phyloP scores from a whole-genome alignment of 176 grass and related monocot species.

The Cenchrus purpureus region DNA sequence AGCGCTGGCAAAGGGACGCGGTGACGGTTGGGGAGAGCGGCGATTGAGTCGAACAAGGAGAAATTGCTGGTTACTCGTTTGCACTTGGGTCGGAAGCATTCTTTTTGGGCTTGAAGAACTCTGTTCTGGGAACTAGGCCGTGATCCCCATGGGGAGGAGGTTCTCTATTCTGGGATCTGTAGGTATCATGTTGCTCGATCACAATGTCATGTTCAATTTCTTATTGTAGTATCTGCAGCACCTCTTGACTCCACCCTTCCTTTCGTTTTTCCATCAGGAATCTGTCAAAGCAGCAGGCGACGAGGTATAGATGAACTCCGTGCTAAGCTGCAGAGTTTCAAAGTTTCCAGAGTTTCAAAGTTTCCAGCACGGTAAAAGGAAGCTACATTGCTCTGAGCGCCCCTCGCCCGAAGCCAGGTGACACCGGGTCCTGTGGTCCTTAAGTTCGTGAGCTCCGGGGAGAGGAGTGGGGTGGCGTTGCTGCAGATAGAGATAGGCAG shows the following conservation, averaged over 20 bases:
- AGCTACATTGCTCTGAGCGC: slow-evolving; percentile 15
- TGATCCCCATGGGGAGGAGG: too few species aligned
- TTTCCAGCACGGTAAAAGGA: slow-evolving; percentile 43
- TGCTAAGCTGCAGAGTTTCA: slow-evolving; percentile 38
- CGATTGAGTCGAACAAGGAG: too few species aligned
- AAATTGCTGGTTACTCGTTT: too few species aligned
- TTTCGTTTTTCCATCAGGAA: not conserved
- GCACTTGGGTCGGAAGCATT: too few species aligned
- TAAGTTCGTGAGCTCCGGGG: too few species aligned
- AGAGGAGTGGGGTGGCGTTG: too few species aligned
- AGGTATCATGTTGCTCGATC: not conserved
- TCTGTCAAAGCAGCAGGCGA: slow-evolving; percentile 17
- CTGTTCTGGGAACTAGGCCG: too few species aligned
- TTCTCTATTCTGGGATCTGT: not conserved
- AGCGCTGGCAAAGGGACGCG: too few species aligned
- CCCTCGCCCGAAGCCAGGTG: not conserved
- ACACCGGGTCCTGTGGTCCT: not conserved
- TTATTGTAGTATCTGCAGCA: not conserved
- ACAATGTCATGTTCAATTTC: not conserved
- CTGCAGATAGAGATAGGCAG: too few species aligned
- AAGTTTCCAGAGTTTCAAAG: not conserved
- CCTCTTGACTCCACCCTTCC: not conserved
- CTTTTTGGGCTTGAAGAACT: too few species aligned
- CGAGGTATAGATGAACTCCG: slow-evolving; percentile 26
- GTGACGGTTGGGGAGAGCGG: too few species aligned